These are phyloP conservation scores for Phlyctochytrium arcticum DNA, from an alignment of 192 early-diverging fungal species.

Conservation along the genomic window DNA sequence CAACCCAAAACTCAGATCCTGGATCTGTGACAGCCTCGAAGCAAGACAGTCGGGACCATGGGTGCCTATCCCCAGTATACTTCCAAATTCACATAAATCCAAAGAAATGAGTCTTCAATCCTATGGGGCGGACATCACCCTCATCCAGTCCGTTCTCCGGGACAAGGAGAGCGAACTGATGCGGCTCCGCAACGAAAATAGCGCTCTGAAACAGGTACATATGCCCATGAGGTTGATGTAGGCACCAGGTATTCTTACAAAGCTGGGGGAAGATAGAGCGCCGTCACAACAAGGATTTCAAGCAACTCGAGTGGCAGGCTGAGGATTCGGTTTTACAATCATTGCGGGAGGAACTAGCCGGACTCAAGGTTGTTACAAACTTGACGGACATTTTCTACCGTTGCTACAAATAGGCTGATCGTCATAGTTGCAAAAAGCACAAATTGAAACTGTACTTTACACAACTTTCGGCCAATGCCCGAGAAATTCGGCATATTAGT, in stretches of 20 bases:
- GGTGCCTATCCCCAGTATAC: no score
- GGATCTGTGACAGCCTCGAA: no score
- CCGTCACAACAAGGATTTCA: slow-evolving; percentile 50
- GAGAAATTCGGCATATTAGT: slow-evolving; percentile 40
- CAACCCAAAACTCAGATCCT: no score
- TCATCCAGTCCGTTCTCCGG: slow-evolving; percentile 34
- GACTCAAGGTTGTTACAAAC: slow-evolving; percentile 36
- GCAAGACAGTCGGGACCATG: no score
- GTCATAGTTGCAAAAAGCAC: slow-evolving; percentile 18
- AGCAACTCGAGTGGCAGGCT: slow-evolving; percentile 35
- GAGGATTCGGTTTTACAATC: slow-evolving; percentile 45
- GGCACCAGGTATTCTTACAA: background rate
- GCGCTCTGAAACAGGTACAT: slow-evolving; percentile 46
- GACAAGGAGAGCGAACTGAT: slow-evolving; percentile 45
- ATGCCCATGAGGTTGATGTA: background rate
- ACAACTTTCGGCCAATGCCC: slow-evolving; percentile 36
- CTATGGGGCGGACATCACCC: no score
- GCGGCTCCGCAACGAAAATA: slow-evolving; percentile 45
- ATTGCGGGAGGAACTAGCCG: slow-evolving; percentile 43
- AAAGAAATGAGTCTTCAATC: no score
- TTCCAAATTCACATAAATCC: no score
- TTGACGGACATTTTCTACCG: background rate
- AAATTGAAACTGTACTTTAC: slow-evolving; percentile 48
- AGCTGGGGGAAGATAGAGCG: slow-evolving; percentile 45
- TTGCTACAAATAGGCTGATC: background rate